A percentile compares a stretch with the other conserved stretches of the same genome.
Evolutionary conservation across 768 basidiomycete genomes (phyloP).

Genomic region (Trametes sanguinea): DNA sequence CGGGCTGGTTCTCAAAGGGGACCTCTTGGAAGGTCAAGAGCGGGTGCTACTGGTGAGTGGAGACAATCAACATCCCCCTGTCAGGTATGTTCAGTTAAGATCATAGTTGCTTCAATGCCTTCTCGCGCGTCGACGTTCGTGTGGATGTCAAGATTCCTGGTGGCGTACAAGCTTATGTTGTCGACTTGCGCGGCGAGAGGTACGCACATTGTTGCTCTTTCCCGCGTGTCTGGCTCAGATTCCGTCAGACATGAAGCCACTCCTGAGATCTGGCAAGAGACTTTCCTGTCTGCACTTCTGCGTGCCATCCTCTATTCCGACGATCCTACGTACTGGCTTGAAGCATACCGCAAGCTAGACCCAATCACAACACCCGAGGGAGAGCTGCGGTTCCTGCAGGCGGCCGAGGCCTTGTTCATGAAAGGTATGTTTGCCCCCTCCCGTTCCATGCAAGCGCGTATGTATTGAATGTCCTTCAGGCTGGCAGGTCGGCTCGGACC

Average conservation of each 20-base stretch:
- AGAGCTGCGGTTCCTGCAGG: conserved; percentile 87
- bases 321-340: conserved; percentile 87
- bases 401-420: conserved; percentile 83
- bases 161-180: conserved; percentile 90
- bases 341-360: conserved; percentile 94
- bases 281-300: conserved; percentile 90
- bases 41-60: conserved; percentile 86
- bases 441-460: neutral
- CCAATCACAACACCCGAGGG: conserved; percentile 89
- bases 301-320: conserved; percentile 95
- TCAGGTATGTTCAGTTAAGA: neutral
- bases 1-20: conserved; percentile 89
- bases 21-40: conserved; percentile 87
- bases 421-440: conserved; percentile 59
- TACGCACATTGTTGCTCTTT: conserved; percentile 39
- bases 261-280: conserved; percentile 94
- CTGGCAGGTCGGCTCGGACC: conserved; percentile 98
- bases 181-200: conserved; percentile 94
- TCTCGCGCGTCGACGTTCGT: conserved; percentile 92
- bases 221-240: neutral
- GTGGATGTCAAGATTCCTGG: conserved; percentile 99
- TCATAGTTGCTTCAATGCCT: conserved; percentile 94
- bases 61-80: neutral
- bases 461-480: conserved; percentile 45
- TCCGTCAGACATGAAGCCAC: conserved; percentile 52